Conservation (phyloP, 768 basidiomycete species). For the Hortiboletus flavorubellus region DNA sequence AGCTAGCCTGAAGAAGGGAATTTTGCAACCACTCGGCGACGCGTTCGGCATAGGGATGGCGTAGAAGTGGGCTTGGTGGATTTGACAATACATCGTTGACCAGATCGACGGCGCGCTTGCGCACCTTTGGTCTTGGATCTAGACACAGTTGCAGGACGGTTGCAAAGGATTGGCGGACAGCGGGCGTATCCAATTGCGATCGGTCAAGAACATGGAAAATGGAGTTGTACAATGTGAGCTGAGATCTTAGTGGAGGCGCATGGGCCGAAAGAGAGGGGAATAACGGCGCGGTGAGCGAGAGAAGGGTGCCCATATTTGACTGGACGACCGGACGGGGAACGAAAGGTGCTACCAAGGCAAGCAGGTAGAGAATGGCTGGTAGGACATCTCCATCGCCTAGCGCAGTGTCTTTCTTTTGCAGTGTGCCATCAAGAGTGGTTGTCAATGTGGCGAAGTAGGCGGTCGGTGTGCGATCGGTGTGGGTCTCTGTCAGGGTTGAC, state of each 20-base stretch:
- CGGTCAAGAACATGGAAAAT: constrained; percentile 70
- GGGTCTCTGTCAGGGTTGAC: constrained; percentile 68
- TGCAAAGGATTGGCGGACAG: constrained; percentile 79
- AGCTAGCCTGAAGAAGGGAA: constrained; percentile 61
- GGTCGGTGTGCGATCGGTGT: constrained; percentile 66
- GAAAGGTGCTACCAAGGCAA: constrained; percentile 36
- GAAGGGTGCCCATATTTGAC: constrained; percentile 64
- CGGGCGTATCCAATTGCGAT: constrained; percentile 61
- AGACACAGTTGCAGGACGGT: constrained; percentile 78
- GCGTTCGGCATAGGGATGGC: constrained; percentile 84
- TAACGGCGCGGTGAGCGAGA: constrained; percentile 74
- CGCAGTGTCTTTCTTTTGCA: constrained; percentile 58
- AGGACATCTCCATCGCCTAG: constrained; percentile 66
- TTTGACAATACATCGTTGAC: constrained; percentile 71
- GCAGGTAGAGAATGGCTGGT: constrained; percentile 34
- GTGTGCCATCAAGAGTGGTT: constrained; percentile 76
- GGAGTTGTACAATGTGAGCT: constrained; percentile 70
- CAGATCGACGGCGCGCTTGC: constrained; percentile 85
- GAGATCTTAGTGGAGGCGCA: constrained; percentile 83
- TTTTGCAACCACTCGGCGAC: constrained; percentile 77
- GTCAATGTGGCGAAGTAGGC: constrained; percentile 94
- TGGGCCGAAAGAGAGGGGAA: constrained; percentile 63
- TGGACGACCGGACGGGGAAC: constrained; percentile 80
- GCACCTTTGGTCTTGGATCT: constrained; percentile 91
- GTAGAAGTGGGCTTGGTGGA: constrained; percentile 71